Evolutionary conservation across 2,329 filamentous ascomycete species (phyloP).

Genomic region (Cyanodermella asteris): DNA sequence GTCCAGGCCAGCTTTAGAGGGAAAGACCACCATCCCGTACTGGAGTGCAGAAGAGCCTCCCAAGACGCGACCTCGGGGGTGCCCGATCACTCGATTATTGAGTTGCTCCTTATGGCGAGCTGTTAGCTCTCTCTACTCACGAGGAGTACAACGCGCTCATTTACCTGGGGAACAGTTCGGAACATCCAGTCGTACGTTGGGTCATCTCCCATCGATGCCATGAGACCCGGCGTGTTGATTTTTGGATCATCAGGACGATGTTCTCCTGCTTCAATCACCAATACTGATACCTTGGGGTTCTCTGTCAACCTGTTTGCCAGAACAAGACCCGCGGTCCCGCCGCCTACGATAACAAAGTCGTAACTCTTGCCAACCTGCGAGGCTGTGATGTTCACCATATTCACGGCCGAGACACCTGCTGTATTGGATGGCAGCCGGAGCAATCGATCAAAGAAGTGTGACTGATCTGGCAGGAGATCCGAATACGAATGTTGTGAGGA

Average conservation of each 20-base stretch:
- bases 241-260: conserved; percentile 6
- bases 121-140: neutral
- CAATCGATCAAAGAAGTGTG: no score
- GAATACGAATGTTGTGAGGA: no score
- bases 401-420: no score
- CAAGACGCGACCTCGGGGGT: conserved; percentile 12
- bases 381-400: no score
- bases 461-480: no score
- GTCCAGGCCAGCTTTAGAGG: conserved; percentile 30
- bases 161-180: conserved; percentile 12
- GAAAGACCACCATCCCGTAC: conserved; percentile 14
- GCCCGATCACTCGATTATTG: conserved; percentile 5
- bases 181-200: conserved; percentile 17
- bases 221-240: conserved; percentile 10
- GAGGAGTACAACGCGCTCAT: neutral
- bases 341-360: conserved; percentile 29
- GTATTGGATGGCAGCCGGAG: no score
- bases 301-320: conserved; percentile 23
- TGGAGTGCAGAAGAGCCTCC: conserved; percentile 16
- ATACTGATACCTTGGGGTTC: conserved; percentile 15
- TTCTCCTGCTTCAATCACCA: conserved; percentile 20
- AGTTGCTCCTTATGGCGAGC: neutral
- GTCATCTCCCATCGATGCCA: conserved; percentile 11
- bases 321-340: conserved; percentile 28
- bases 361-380: no score